Percentiles rank a stretch among this genome's conserved stretches.
phyloP scores from a whole-genome alignment of 441 rosid species.

The Pelargonium citronellum region DNA sequence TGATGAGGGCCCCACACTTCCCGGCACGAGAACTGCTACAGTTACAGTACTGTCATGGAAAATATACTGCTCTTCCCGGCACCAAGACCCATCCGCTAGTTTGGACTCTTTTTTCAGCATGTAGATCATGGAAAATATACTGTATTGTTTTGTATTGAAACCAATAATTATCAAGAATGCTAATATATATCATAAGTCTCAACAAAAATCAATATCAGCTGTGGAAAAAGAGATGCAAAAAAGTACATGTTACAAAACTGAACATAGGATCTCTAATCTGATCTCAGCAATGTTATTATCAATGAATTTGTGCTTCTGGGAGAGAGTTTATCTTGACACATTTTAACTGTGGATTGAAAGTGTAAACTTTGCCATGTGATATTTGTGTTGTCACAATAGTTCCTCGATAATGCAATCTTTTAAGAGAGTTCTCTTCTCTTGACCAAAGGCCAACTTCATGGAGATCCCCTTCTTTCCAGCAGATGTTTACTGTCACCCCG shows the following conservation, averaged over 20 bases:
- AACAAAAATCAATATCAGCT: background rate
- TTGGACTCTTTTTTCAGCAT: too few species aligned
- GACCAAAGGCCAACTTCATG: constrained; percentile 16
- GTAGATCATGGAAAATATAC: too few species aligned
- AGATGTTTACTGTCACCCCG: constrained; percentile 15
- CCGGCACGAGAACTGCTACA: too few species aligned
- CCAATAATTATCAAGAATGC: too few species aligned
- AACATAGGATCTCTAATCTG: background rate
- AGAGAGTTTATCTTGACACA: constrained; percentile 11
- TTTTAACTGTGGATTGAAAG: constrained; percentile 11
- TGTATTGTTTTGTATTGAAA: too few species aligned
- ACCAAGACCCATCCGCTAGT: too few species aligned
- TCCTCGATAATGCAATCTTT: constrained; percentile 13
- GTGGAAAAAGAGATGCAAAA: background rate
- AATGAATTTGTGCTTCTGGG: background rate
- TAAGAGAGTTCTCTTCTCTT: constrained; percentile 4
- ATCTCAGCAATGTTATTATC: background rate
- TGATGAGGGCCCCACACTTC: too few species aligned
- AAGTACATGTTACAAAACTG: background rate
- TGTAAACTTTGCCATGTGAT: constrained; percentile 10
- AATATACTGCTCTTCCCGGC: too few species aligned
- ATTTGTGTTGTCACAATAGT: constrained; percentile 1
- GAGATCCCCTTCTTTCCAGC: constrained; percentile 19
- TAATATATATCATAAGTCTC: background rate
- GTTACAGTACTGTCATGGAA: too few species aligned